phyloP scores from a whole-genome alignment of 805 yeast species.

The Ogataea nonfermentans region DNA sequence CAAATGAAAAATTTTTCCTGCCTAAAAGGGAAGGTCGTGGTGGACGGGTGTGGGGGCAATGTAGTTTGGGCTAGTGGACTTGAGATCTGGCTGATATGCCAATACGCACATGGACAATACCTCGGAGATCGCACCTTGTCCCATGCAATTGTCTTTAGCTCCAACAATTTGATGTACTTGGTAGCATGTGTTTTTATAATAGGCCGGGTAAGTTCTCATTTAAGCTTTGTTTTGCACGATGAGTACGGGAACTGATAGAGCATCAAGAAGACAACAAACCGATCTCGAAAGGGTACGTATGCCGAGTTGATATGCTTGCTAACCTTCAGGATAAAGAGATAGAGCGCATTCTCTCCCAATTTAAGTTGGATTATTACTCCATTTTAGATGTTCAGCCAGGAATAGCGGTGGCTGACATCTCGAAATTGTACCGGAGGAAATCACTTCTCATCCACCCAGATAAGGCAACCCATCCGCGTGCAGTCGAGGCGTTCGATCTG shows the following conservation, averaged over 20 bases:
- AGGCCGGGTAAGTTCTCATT: constrained; percentile 10
- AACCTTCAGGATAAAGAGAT: constrained; percentile 49
- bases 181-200: constrained; percentile 10
- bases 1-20: constrained; percentile 21
- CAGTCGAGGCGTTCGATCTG: constrained; percentile 62
- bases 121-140: neutral
- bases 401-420: constrained; percentile 39
- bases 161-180: constrained; percentile 11
- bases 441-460: constrained; percentile 72
- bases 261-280: constrained; percentile 20
- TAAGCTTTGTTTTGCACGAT: constrained; percentile 1
- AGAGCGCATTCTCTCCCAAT: constrained; percentile 46
- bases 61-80: neutral
- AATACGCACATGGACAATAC: neutral
- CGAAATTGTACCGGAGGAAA: constrained; percentile 51
- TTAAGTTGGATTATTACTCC: constrained; percentile 52
- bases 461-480: constrained; percentile 51
- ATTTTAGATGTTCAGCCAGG: constrained; percentile 48
- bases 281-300: constrained; percentile 22
- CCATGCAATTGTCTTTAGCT: neutral
- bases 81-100: neutral
- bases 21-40: constrained; percentile 11
- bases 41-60: constrained; percentile 5
- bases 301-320: neutral
- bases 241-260: constrained; percentile 6